Evolutionary conservation across 192 early-diverging fungal species (phyloP).

Genomic region (Backusella tarrabulga): DNA sequence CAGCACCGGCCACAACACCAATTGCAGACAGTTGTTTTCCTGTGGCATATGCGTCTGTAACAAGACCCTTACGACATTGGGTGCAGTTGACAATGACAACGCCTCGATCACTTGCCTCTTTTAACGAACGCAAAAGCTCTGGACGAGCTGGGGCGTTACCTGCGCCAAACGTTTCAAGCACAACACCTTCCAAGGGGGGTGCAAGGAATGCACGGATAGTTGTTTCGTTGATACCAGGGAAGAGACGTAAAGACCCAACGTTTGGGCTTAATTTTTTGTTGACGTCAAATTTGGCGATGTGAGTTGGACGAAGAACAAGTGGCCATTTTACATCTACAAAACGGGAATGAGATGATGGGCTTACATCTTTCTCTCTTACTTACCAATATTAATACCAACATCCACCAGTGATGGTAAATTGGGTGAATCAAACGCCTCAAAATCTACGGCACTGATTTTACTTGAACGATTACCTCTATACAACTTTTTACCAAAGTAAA

Average conservation of each 20-base stretch:
- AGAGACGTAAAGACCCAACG: conserved; percentile 86
- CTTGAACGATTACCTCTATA: conserved; percentile 88
- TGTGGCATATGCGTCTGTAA: conserved; percentile 90
- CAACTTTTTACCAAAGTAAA: conserved; percentile 94
- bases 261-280: conserved; percentile 85
- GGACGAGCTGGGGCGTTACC: conserved; percentile 93
- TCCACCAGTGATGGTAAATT: conserved; percentile 87
- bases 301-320: conserved; percentile 80
- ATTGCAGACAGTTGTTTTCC: conserved; percentile 79
- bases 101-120: conserved; percentile 87
- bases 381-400: conserved; percentile 96
- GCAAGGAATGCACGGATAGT: conserved; percentile 87
- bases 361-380: not conserved
- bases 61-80: conserved; percentile 83
- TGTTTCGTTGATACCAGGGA: conserved; percentile 89
- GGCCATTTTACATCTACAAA: conserved; percentile 84
- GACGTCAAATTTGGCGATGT: conserved; percentile 80
- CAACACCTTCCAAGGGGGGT: conserved; percentile 85
- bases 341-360: too few relatives aligned
- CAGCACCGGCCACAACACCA: conserved; percentile 85
- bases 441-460: conserved; percentile 78
- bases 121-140: conserved; percentile 79
- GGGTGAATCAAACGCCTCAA: conserved; percentile 85
- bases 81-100: conserved; percentile 97
- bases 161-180: conserved; percentile 95